phyloP scores from a whole-genome alignment of 768 basidiomycete genomes.

The Leccinum disarticulatum region DNA sequence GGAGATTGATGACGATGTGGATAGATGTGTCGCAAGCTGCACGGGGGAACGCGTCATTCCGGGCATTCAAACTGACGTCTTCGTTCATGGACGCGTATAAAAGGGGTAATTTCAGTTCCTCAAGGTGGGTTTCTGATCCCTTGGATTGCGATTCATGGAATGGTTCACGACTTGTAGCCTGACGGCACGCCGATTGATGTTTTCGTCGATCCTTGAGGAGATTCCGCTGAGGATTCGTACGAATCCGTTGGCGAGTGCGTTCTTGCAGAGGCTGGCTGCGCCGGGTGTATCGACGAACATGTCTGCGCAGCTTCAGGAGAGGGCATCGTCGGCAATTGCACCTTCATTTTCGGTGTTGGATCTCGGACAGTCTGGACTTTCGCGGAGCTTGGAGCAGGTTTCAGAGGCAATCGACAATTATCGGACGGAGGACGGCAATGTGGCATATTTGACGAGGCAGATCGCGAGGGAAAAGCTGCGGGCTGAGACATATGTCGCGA shows the following conservation, averaged over 20 bases:
- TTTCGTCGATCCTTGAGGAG: slow-evolving; percentile 83
- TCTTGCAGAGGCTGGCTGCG: slow-evolving; percentile 64
- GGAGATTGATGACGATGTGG: slow-evolving; percentile 12
- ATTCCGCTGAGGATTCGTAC: slow-evolving; percentile 83
- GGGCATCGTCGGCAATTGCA: slow-evolving; percentile 43
- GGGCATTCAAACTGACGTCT: slow-evolving; percentile 81
- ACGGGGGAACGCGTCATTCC: slow-evolving; percentile 84
- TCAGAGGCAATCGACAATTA: slow-evolving; percentile 84
- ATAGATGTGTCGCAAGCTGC: slow-evolving; percentile 76
- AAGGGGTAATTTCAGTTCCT: slow-evolving; percentile 78
- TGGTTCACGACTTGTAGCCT: slow-evolving; percentile 48
- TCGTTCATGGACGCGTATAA: slow-evolving; percentile 82
- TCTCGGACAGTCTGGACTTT: slow-evolving; percentile 66
- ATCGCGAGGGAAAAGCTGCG: slow-evolving; percentile 81
- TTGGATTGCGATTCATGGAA: slow-evolving; percentile 3
- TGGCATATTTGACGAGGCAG: slow-evolving; percentile 84
- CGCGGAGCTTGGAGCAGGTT: slow-evolving; percentile 79
- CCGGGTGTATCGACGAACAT: slow-evolving; percentile 37
- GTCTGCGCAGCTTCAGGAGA: slow-evolving; percentile 39
- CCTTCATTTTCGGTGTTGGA: slow-evolving; percentile 70
- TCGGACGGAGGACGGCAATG: slow-evolving; percentile 88
- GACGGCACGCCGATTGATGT: slow-evolving; percentile 77
- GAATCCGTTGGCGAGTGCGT: slow-evolving; percentile 76
- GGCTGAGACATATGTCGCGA: slow-evolving; percentile 77
- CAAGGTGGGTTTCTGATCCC: slow-evolving; percentile 54